Percentiles rank a stretch among this genome's conserved stretches.
Evolutionary conservation across 305 asterid genomes (phyloP).

Genomic region (Rubia tinctorum): DNA sequence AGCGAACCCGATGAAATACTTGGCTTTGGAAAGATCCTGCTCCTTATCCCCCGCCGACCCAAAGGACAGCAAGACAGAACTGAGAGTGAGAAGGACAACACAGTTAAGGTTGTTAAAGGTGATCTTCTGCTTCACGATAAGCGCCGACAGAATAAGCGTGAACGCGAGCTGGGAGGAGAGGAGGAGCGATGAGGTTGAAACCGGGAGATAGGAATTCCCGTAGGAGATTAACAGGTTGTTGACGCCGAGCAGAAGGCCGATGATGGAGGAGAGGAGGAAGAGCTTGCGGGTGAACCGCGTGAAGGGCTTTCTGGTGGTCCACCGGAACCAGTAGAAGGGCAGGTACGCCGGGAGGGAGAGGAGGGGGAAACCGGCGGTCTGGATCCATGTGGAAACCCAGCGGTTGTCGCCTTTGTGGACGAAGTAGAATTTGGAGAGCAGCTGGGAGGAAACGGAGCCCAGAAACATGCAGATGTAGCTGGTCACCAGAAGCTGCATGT

Average conservation of each 20-base stretch:
- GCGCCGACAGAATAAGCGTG: slow-evolving; percentile 40
- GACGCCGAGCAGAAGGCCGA: slow-evolving; percentile 46
- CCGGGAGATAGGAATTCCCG: slow-evolving; percentile 59
- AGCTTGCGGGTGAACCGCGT: slow-evolving; percentile 27
- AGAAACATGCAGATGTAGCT: slow-evolving; percentile 34
- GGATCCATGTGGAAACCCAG: slow-evolving; percentile 69
- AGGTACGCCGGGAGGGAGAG: slow-evolving; percentile 36
- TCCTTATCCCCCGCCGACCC: slow-evolving; percentile 39
- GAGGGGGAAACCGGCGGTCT: slow-evolving; percentile 64
- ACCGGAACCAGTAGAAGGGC: slow-evolving; percentile 29
- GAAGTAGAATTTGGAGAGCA: slow-evolving; percentile 57
- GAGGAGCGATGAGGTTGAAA: slow-evolving; percentile 49
- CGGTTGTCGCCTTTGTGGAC: slow-evolving; percentile 55
- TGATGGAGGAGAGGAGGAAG: slow-evolving; percentile 16
- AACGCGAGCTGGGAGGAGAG: slow-evolving; percentile 57
- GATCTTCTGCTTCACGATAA: slow-evolving; percentile 48
- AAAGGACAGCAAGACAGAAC: slow-evolving; percentile 46
- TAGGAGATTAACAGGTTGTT: slow-evolving; percentile 46
- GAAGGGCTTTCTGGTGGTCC: slow-evolving; percentile 38
- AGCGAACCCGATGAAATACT: slow-evolving; percentile 44
- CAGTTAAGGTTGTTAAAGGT: slow-evolving; percentile 49
- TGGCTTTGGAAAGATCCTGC: slow-evolving; percentile 20
- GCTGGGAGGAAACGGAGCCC: slow-evolving; percentile 45
- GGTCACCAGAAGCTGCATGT: slow-evolving; percentile 29
- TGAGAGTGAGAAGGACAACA: slow-evolving; percentile 50